A percentile compares a stretch with the other conserved stretches of the same genome.
Evolutionary conservation across 768 basidiomycete genomes (phyloP).

Genomic region (Lactarius indigo): DNA sequence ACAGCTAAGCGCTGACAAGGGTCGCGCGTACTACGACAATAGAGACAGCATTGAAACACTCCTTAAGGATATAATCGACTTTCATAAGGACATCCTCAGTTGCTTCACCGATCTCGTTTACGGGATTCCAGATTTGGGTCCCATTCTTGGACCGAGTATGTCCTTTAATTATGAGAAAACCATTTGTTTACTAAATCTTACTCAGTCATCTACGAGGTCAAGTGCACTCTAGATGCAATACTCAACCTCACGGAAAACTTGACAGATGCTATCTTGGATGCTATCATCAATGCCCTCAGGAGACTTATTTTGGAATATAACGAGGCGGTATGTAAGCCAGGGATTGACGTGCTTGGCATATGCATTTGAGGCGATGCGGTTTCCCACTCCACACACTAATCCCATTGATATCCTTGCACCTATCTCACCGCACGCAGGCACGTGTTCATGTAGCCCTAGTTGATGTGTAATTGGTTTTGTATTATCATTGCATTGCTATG

Average conservation of each 20-base stretch:
- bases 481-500: conserved; percentile 28
- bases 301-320: conserved; percentile 29
- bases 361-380: conserved; percentile 22
- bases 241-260: conserved; percentile 49
- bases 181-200: conserved; percentile 2
- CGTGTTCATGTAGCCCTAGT: conserved; percentile 24
- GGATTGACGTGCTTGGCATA: conserved; percentile 25
- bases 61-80: conserved; percentile 48
- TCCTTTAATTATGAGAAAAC: background rate
- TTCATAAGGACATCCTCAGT: conserved; percentile 44
- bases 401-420: conserved; percentile 33
- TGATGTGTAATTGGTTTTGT: conserved; percentile 27
- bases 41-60: conserved; percentile 43
- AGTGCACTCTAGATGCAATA: conserved; percentile 53
- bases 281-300: conserved; percentile 38
- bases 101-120: conserved; percentile 34
- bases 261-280: conserved; percentile 49
- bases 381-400: conserved; percentile 32
- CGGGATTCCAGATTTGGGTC: conserved; percentile 45
- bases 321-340: conserved; percentile 28
- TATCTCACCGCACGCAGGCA: conserved; percentile 25
- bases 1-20: conserved; percentile 40
- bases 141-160: conserved; percentile 51
- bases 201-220: conserved; percentile 55
- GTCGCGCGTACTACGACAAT: conserved; percentile 49